These are phyloP conservation scores for Phyllostachys edulis DNA, from an alignment of 176 grass and related monocot species.

Conservation along the genomic window DNA sequence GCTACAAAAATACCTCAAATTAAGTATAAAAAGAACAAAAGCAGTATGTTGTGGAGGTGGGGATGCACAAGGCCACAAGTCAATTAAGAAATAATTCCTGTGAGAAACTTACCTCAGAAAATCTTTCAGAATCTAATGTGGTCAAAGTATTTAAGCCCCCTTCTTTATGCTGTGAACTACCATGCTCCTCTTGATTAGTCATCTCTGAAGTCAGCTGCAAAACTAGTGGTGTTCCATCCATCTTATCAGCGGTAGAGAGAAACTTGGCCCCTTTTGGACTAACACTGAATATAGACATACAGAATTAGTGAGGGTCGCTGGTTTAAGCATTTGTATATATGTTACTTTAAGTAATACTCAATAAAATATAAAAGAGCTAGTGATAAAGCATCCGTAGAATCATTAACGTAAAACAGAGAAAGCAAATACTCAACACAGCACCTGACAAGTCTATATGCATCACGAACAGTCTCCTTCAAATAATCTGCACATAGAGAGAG, in stretches of 20 bases:
- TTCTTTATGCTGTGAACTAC: slow-evolving; percentile 56
- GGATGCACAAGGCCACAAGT: neutral
- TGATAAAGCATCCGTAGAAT: neutral
- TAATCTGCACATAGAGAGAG: slow-evolving; percentile 52
- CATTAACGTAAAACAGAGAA: slow-evolving; percentile 3
- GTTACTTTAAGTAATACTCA: neutral
- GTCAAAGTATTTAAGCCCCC: slow-evolving; percentile 48
- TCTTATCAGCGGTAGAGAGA: slow-evolving; percentile 52
- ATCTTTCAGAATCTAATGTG: slow-evolving; percentile 47
- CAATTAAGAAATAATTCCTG: slow-evolving; percentile 28
- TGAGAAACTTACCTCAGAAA: slow-evolving; percentile 57
- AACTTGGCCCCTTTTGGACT: slow-evolving; percentile 68
- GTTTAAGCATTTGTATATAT: slow-evolving; percentile 7
- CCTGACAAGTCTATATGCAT: slow-evolving; percentile 74
- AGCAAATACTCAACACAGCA: slow-evolving; percentile 26
- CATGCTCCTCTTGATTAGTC: slow-evolving; percentile 71
- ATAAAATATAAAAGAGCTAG: neutral
- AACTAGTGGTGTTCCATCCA: slow-evolving; percentile 62
- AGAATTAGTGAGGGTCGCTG: neutral
- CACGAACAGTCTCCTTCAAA: slow-evolving; percentile 65
- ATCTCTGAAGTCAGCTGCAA: slow-evolving; percentile 79
- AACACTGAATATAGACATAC: slow-evolving; percentile 60
- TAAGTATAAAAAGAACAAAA: slow-evolving; percentile 7
- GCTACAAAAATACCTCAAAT: neutral
- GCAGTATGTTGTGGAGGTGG: neutral